Conservation (phyloP, 1,139 yeast genomes). For the Hemisphaericaspora lyxosophila region DNA sequence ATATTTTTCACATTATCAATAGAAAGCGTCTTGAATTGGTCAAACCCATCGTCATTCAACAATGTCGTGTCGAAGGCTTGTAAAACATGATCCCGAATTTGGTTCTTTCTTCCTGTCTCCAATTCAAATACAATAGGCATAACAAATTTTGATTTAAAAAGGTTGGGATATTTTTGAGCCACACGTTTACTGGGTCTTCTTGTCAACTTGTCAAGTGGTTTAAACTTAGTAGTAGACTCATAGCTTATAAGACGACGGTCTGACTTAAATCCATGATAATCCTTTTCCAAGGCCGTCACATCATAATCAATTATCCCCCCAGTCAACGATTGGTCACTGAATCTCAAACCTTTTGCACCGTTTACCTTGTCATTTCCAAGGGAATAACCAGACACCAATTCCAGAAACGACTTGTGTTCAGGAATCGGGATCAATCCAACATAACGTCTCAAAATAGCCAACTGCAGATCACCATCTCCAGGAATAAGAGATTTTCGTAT, state of each 20-base stretch:
- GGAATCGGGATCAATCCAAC: constrained; percentile 20
- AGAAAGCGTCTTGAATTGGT: constrained; percentile 16
- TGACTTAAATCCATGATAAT: constrained; percentile 7
- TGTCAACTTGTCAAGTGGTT: constrained; percentile 14
- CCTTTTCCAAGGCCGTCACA: constrained; percentile 15
- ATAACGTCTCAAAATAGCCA: constrained; percentile 18
- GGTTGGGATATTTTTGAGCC: constrained; percentile 13
- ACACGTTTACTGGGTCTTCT: constrained; percentile 8
- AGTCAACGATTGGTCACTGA: background rate
- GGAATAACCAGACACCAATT: background rate
- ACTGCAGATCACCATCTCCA: background rate
- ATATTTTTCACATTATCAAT: constrained; percentile 2
- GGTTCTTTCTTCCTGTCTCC: constrained; percentile 27
- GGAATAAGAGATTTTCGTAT: constrained; percentile 13
- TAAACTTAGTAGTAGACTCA: constrained; percentile 18
- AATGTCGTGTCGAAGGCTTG: constrained; percentile 21
- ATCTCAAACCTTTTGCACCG: constrained; percentile 1
- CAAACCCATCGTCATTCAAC: constrained; percentile 26
- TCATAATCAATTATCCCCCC: constrained; percentile 17
- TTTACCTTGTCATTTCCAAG: background rate
- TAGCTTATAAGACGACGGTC: constrained; percentile 6
- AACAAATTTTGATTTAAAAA: constrained; percentile 12
- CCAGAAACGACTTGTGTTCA: background rate
- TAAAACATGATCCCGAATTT: constrained; percentile 25
- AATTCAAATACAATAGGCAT: constrained; percentile 23